Conservation (phyloP, 768 basidiomycete species). For the Amanita molliuscula region DNA sequence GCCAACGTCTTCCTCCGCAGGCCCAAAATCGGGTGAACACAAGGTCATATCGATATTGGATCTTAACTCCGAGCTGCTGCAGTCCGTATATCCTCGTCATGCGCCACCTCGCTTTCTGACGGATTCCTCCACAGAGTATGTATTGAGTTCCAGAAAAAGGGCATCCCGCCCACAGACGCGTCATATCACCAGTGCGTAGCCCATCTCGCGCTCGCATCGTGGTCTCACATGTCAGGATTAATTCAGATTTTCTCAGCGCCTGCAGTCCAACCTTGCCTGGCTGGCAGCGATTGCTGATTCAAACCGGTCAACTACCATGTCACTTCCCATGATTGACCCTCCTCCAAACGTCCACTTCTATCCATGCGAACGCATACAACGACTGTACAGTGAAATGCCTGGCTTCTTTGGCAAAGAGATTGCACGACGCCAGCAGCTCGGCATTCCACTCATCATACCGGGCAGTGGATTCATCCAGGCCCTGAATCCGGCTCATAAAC, state of each 20-base stretch:
- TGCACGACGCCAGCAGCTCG: slow-evolving; percentile 30
- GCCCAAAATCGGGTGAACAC: slow-evolving; percentile 23
- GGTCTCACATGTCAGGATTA: slow-evolving; percentile 5
- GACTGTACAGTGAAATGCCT: slow-evolving; percentile 54
- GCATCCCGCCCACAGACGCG: slow-evolving; percentile 33
- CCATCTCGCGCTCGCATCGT: neutral
- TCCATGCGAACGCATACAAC: slow-evolving; percentile 50
- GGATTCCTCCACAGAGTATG: slow-evolving; percentile 34
- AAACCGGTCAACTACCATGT: slow-evolving; percentile 26
- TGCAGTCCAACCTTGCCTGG: slow-evolving; percentile 67
- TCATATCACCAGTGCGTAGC: slow-evolving; percentile 48
- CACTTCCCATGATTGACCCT: slow-evolving; percentile 48
- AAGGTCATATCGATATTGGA: slow-evolving; percentile 57
- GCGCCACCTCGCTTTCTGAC: neutral
- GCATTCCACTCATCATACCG: slow-evolving; percentile 10
- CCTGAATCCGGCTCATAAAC: slow-evolving; percentile 28
- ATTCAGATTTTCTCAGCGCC: slow-evolving; percentile 44
- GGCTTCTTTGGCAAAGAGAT: slow-evolving; percentile 54
- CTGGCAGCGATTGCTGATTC: slow-evolving; percentile 60
- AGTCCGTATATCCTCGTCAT: slow-evolving; percentile 29
- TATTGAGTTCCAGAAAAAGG: slow-evolving; percentile 48
- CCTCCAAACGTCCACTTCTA: slow-evolving; percentile 40
- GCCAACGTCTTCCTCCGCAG: slow-evolving; percentile 14
- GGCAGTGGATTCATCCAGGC: slow-evolving; percentile 8
- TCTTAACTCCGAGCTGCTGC: slow-evolving; percentile 59